These are phyloP conservation scores for Blastocystis sp. DNA, from an alignment of 352 stramenopile genomes.

Conservation along the genomic window DNA sequence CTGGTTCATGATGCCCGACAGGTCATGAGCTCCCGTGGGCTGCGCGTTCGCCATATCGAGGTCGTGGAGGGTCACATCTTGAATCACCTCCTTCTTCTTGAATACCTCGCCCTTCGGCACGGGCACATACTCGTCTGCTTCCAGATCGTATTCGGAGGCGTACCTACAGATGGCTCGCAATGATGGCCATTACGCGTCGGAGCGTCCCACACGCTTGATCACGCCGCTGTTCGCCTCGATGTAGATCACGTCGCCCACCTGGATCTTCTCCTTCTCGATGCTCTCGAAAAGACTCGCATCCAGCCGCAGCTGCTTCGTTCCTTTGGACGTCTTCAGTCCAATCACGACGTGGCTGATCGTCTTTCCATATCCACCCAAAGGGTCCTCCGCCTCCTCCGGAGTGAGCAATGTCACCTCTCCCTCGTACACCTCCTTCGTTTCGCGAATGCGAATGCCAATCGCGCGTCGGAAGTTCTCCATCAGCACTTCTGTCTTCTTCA, in stretches of 20 bases:
- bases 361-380: conserved; percentile 92
- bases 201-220: conserved; percentile 96
- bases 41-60: conserved; percentile 95
- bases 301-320: conserved; percentile 91
- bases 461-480: conserved; percentile 99
- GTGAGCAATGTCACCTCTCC: conserved; percentile 92
- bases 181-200: conserved; percentile 80
- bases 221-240: conserved; percentile 97
- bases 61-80: conserved; percentile 97
- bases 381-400: conserved; percentile 96
- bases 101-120: conserved; percentile 98
- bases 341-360: conserved; percentile 97
- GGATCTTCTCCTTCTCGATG: conserved; percentile 94
- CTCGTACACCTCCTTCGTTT: conserved; percentile 94
- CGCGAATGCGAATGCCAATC: conserved; percentile 98
- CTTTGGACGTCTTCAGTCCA: conserved; percentile 96
- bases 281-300: conserved; percentile 98
- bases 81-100: conserved; percentile 98
- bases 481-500: conserved; percentile 99
- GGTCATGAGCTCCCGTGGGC: conserved; percentile 89
- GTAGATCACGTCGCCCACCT: conserved; percentile 97
- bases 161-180: conserved; percentile 74
- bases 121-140: conserved; percentile 98
- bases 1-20: conserved; percentile 94
- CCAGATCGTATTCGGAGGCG: conserved; percentile 95